These are phyloP conservation scores for Lanmaoa pseudosensibilis DNA, from an alignment of 768 basidiomycete species.

Conservation along the genomic window DNA sequence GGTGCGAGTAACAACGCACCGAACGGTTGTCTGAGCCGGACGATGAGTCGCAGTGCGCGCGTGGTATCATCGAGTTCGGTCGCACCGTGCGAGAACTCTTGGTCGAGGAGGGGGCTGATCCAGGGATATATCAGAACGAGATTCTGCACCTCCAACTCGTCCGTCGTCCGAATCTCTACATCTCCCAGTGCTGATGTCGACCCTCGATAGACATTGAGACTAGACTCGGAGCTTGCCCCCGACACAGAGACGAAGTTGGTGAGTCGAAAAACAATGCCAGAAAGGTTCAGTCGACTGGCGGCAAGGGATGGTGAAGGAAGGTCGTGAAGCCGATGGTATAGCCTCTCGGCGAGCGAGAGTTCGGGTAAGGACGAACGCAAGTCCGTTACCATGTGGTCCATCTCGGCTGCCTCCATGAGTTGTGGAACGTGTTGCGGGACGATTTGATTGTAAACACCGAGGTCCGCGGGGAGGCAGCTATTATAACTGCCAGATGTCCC, in stretches of 20 bases:
- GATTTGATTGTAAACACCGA: conserved; percentile 1
- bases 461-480: neutral
- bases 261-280: conserved; percentile 5
- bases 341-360: neutral
- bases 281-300: conserved; percentile 1
- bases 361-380: neutral
- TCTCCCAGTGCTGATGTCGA: neutral
- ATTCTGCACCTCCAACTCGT: neutral
- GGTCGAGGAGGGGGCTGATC: neutral
- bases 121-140: conserved; percentile 14
- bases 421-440: neutral
- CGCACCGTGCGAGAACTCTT: neutral
- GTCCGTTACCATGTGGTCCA: neutral
- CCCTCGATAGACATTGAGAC: neutral
- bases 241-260: neutral
- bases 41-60: conserved; percentile 2
- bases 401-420: neutral
- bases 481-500: neutral
- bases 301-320: neutral
- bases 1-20: neutral
- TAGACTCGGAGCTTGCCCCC: neutral
- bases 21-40: no score
- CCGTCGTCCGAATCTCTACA: conserved; percentile 3
- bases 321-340: neutral
- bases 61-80: neutral